phyloP scores from a whole-genome alignment of 1,284 basidiomycete genomes.

The Schizophyllum commune region DNA sequence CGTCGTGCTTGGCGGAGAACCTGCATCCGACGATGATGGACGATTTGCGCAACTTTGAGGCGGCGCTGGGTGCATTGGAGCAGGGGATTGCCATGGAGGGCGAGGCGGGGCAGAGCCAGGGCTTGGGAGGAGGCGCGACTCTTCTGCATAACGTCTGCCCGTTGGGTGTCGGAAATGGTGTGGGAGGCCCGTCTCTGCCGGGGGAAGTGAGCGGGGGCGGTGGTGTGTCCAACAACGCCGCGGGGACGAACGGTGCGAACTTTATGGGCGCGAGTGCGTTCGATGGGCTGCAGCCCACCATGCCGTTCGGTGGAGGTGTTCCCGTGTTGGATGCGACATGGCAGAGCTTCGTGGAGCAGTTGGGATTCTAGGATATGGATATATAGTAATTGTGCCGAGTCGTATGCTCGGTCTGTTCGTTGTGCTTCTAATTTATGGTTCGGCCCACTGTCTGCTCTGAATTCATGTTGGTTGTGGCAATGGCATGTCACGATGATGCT shows the following conservation, averaged over 20 bases:
- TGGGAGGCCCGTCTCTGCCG: too few relatives aligned
- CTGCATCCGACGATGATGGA: constrained; percentile 14
- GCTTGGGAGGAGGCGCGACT: too few relatives aligned
- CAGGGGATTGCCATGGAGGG: too few relatives aligned
- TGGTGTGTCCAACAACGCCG: not conserved
- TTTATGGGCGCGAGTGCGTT: not conserved
- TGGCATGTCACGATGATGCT: too few relatives aligned
- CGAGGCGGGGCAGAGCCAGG: too few relatives aligned
- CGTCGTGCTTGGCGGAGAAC: not conserved
- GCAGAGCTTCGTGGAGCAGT: constrained; percentile 60
- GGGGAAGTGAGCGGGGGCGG: not conserved
- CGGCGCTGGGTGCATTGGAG: constrained; percentile 7
- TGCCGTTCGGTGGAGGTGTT: constrained; percentile 14
- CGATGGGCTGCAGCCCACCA: constrained; percentile 1
- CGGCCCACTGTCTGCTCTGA: too few relatives aligned
- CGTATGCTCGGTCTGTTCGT: too few relatives aligned
- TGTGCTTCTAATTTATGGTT: too few relatives aligned
- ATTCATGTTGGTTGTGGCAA: too few relatives aligned
- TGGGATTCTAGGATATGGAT: constrained; percentile 39
- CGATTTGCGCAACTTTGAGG: constrained; percentile 16
- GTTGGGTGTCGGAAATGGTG: too few relatives aligned
- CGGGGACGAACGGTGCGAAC: not conserved
- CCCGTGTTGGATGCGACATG: constrained; percentile 50
- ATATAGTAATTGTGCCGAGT: too few relatives aligned
- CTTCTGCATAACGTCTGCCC: too few relatives aligned